Evolutionary conservation across 2,329 filamentous ascomycete genomes (phyloP).

Genomic region (Coleophoma cylindrospora): DNA sequence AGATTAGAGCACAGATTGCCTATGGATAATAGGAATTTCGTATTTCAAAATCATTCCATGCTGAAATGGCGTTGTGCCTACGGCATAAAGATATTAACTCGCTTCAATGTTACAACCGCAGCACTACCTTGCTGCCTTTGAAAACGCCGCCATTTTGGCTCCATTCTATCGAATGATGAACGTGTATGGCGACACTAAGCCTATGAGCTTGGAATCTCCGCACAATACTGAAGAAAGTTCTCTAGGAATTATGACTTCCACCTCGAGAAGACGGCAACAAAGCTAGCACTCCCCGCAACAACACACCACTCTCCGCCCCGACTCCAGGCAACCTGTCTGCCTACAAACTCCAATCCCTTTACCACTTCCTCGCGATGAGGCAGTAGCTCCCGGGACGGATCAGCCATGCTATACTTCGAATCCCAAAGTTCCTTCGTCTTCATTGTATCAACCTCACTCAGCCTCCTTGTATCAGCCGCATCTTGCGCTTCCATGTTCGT

Average conservation of each 20-base stretch:
- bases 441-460: slow-evolving; percentile 1
- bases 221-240: no score
- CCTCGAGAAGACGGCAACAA: slow-evolving; percentile 17
- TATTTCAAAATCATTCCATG: no score
- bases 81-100: no score
- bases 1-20: no score
- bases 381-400: slow-evolving; percentile 7
- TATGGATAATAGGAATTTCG: no score
- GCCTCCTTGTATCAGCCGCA: slow-evolving; percentile 6
- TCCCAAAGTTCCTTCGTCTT: slow-evolving; percentile 13
- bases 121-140: no score
- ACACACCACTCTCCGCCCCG: slow-evolving; percentile 23
- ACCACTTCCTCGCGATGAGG: slow-evolving; percentile 19
- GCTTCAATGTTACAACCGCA: no score
- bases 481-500: slow-evolving; percentile 4
- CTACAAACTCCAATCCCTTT: slow-evolving; percentile 13
- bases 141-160: no score
- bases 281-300: slow-evolving; percentile 20
- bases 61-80: no score
- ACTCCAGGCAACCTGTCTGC: slow-evolving; percentile 25
- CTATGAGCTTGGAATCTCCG: no score
- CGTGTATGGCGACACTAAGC: no score
- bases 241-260: slow-evolving; percentile 2
- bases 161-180: no score
- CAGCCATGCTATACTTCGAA: slow-evolving; percentile 17